Percentiles rank a stretch among this genome's conserved stretches.
Conservation (phyloP, 2,329 filamentous ascomycete species). For the Fusarium avenaceum region DNA sequence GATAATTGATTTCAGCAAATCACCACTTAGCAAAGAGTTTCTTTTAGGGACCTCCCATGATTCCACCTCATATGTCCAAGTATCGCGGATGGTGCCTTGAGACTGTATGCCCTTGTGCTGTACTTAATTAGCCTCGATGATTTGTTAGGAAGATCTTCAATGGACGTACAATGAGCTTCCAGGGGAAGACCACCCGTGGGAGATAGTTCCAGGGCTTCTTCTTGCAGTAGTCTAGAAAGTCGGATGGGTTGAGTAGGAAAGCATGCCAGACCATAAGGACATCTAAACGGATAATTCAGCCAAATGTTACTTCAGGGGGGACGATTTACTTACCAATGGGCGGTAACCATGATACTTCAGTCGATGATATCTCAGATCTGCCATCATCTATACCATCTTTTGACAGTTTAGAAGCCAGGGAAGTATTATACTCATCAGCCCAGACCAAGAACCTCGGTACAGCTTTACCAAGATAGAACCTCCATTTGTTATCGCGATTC, state of each 20-base stretch:
- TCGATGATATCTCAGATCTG: slow-evolving; percentile 1
- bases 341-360: slow-evolving; percentile 21
- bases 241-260: slow-evolving; percentile 38
- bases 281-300: slow-evolving; percentile 20
- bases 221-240: slow-evolving; percentile 29
- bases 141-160: rapidly evolving
- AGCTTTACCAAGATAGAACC: slow-evolving; percentile 42
- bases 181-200: slow-evolving; percentile 28
- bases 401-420: background rate
- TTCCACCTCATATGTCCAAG: slow-evolving; percentile 22
- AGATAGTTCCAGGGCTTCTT: slow-evolving; percentile 5
- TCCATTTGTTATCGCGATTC: slow-evolving; percentile 38
- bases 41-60: slow-evolving; percentile 7
- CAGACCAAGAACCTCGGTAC: slow-evolving; percentile 44
- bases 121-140: background rate
- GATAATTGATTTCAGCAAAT: slow-evolving; percentile 17
- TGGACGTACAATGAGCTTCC: slow-evolving; percentile 31
- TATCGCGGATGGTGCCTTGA: slow-evolving; percentile 26
- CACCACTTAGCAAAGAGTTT: slow-evolving; percentile 1
- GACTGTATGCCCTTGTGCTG: slow-evolving; percentile 35
- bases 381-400: background rate
- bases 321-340: slow-evolving; percentile 28
- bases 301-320: rapidly evolving
- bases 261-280: slow-evolving; percentile 43
- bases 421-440: slow-evolving; percentile 25